Base-by-base conservation (phyloP, 805 yeast genomes). In the Saccharomycopsis olivae region DNA sequence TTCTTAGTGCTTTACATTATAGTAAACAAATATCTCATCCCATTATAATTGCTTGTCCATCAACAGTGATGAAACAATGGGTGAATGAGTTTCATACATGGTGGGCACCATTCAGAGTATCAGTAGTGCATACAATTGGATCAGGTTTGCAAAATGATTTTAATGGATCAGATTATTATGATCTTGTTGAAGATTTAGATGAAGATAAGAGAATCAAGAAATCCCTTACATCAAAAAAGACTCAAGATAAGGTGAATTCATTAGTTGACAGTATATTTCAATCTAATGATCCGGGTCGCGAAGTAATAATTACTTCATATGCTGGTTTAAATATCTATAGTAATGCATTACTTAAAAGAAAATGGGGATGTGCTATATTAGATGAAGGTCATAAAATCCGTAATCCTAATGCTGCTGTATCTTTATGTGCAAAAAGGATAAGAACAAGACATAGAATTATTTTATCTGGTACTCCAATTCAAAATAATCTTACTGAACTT, bases 331-430 rank as follows among this genome's bases (percentile, higher is more conserved):
- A 80, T 43, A 69, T 81, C 8, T 84, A 85, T 55, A 64, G 82
- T 3, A 71, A 72, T 25, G 59, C 68, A 16, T 57, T 85, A 3
- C 57, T 85, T n/a, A 75, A 82, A 0, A 65, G 70, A 9, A 63
- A 72, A 34, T 92, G 97, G 97, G 87, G 88, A 1, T 89, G 88
- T 53, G 89, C 79, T 14, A 85, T 89, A 1, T 60, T 89, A 9
- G 98, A 89, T 59, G 98, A 92, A 56, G 98, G 98, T 1, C 98
- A 92, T 58, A 92, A 89, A 59, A 92, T 92, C 40, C 68, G 97
- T 51, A 92, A 92, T 54, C 97, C 98, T 0, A 87, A 92, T 53
- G 76, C 92, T 41, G 94, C 78, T 39, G 81, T 92, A 4, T 80
- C 96, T 0, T 61, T 92, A 27, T 69, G 82, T 0, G 83, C 95